phyloP scores from a whole-genome alignment of 148 eudicot genomes.

The Camellia sinensis region DNA sequence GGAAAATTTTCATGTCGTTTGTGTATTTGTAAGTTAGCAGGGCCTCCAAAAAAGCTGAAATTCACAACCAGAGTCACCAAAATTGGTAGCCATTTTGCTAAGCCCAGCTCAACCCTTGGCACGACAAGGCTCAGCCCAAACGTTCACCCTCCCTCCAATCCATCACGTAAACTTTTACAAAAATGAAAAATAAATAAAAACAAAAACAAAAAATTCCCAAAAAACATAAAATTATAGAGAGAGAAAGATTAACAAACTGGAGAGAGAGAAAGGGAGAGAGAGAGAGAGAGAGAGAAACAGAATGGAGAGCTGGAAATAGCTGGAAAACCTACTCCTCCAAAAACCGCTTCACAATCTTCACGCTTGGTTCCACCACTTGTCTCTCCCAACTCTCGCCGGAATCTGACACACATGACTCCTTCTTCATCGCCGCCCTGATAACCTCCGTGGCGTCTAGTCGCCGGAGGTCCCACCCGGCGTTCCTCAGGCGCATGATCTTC shows the following conservation, averaged over 20 bases:
- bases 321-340: slow-evolving; percentile 72
- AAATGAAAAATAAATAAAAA: no score
- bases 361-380: slow-evolving; percentile 64
- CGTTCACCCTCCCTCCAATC: no score
- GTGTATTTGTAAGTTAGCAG: background rate
- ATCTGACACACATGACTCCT: background rate
- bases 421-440: slow-evolving; percentile 45
- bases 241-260: no score
- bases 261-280: background rate
- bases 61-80: background rate
- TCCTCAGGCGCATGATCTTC: slow-evolving; percentile 71
- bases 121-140: no score
- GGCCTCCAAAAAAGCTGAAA: background rate
- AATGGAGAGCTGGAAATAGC: slow-evolving; percentile 37
- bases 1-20: background rate
- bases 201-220: background rate
- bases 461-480: slow-evolving; percentile 53
- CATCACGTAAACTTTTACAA: no score
- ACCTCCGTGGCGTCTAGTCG: slow-evolving; percentile 77
- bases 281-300: no score
- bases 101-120: no score
- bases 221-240: background rate
- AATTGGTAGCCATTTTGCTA: no score
- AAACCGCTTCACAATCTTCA: slow-evolving; percentile 71
- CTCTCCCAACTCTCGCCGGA: slow-evolving; percentile 53